Conservation (phyloP, 331 rosid genomes). For the Spiraea crenata region DNA sequence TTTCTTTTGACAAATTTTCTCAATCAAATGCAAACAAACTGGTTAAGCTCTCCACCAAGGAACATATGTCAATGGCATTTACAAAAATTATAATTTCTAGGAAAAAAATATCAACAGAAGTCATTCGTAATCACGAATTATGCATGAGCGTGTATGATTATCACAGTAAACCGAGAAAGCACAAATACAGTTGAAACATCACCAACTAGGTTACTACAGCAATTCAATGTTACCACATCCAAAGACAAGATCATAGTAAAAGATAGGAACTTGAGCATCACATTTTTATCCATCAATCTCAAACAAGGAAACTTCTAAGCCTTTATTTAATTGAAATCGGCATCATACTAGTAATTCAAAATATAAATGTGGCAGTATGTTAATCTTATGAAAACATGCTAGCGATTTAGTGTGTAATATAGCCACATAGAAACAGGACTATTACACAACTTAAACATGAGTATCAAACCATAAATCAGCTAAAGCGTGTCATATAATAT, state of each 20-base stretch:
- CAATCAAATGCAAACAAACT: constrained; percentile 3
- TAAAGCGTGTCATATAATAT: background rate
- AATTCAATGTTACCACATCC: background rate
- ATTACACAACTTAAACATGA: background rate
- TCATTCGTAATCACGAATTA: background rate
- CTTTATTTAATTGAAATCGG: background rate
- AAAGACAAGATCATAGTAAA: constrained; percentile 2
- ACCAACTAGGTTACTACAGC: background rate
- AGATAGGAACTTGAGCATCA: background rate
- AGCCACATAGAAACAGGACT: background rate
- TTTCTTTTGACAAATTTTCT: background rate
- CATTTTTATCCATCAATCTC: background rate
- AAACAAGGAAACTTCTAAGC: background rate
- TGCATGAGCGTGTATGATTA: background rate
- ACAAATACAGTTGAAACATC: constrained; percentile 1
- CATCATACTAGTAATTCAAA: background rate
- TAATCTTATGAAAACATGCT: background rate
- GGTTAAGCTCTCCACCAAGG: background rate
- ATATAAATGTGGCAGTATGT: background rate
- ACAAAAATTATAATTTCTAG: background rate
- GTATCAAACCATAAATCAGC: constrained; percentile 11
- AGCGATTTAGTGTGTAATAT: background rate
- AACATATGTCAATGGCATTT: background rate
- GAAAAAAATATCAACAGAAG: background rate
- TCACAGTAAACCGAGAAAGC: background rate